Evolutionary conservation across 2,329 filamentous ascomycete genomes (phyloP).

Genomic region (Teratosphaeria destructans): DNA sequence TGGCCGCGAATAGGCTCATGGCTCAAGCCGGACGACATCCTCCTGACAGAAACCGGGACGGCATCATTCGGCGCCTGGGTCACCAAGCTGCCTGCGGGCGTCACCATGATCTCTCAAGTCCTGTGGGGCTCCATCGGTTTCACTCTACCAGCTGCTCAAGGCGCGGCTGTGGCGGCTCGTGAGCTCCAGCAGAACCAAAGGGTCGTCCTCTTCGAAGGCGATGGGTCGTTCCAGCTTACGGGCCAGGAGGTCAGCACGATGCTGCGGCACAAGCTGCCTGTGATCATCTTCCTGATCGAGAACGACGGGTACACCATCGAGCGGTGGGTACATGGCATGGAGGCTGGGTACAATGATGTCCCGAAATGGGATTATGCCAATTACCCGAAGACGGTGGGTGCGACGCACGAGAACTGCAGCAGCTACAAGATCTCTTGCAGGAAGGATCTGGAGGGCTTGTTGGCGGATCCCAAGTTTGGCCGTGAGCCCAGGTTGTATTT

Average conservation of each 20-base stretch:
- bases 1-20: slow-evolving; percentile 70
- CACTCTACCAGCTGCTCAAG: slow-evolving; percentile 51
- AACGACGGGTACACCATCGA: slow-evolving; percentile 35
- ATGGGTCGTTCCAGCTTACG: slow-evolving; percentile 68
- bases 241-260: slow-evolving; percentile 54
- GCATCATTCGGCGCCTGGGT: slow-evolving; percentile 1
- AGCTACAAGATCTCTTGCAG: slow-evolving; percentile 54
- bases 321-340: slow-evolving; percentile 44
- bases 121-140: slow-evolving; percentile 62
- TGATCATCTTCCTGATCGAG: slow-evolving; percentile 30
- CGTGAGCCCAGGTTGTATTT: not conserved
- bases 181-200: slow-evolving; percentile 27
- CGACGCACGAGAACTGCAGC: slow-evolving; percentile 46
- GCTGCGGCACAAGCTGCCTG: slow-evolving; percentile 30
- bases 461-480: slow-evolving; percentile 43
- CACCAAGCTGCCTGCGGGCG: not conserved
- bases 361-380: slow-evolving; percentile 7
- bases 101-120: slow-evolving; percentile 22
- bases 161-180: slow-evolving; percentile 55
- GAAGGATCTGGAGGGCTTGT: slow-evolving; percentile 55
- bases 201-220: slow-evolving; percentile 78
- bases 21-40: slow-evolving; percentile 41
- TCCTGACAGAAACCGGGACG: slow-evolving; percentile 20
- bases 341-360: slow-evolving; percentile 44
- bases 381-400: slow-evolving; percentile 59